phyloP scores from a whole-genome alignment of 2,329 filamentous ascomycete genomes.

The Pseudocercospora fuligena region DNA sequence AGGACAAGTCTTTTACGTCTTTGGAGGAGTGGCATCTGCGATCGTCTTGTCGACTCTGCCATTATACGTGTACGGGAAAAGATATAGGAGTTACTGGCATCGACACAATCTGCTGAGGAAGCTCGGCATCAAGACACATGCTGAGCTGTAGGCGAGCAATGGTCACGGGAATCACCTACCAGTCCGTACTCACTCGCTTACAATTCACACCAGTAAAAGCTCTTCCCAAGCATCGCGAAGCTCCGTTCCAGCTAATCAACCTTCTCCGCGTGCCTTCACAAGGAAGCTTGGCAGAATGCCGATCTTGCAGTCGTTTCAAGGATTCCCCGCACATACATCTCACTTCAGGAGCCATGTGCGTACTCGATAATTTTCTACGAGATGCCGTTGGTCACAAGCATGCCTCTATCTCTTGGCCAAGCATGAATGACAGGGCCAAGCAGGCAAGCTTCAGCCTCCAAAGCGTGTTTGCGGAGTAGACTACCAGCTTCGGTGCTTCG shows the following conservation, averaged over 20 bases:
- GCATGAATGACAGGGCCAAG: neutral
- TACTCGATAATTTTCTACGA: neutral
- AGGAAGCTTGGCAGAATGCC: neutral
- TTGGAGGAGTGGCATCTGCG: neutral
- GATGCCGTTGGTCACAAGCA: neutral
- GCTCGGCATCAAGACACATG: slow-evolving; percentile 2
- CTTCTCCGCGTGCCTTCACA: neutral
- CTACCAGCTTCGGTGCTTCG: neutral
- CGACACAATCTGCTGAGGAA: neutral
- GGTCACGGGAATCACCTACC: neutral
- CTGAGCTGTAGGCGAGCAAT: neutral
- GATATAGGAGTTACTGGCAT: neutral
- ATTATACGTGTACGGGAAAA: neutral
- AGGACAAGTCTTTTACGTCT: slow-evolving; percentile 3
- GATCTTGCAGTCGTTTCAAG: slow-evolving; percentile 2
- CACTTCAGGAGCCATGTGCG: neutral
- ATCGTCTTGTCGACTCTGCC: neutral
- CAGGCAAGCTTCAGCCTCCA: slow-evolving; percentile 11
- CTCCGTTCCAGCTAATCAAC: neutral
- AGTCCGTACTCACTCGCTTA: neutral
- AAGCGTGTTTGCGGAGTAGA: slow-evolving; percentile 1
- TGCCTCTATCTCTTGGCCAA: neutral
- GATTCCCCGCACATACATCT: neutral
- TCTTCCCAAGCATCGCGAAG: neutral
- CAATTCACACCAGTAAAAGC: neutral